Base-by-base conservation (phyloP, 192 early-diverging fungal genomes). In the Linnemannia schmuckeri region DNA sequence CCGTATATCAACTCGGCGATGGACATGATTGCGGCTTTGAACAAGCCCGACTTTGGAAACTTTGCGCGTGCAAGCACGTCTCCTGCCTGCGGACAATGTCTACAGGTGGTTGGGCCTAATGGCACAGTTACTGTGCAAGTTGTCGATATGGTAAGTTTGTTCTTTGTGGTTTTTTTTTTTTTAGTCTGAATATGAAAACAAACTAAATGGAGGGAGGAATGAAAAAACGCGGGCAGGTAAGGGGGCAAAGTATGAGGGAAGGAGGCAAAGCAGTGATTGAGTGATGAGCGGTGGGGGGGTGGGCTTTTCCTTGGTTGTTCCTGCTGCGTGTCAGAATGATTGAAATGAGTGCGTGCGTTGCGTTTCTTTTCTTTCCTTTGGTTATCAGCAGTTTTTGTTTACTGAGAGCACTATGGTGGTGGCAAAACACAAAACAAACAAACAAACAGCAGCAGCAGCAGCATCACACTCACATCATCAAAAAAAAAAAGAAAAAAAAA, bases 61-160 rank as follows among this genome's bases (percentile, higher is more conserved):
- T 90, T 79, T 76, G 49, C 87, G 1, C 75, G 88, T 66, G 79
- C 88, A 13, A 91, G 85, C 33, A 57, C 88, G 22, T 89, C 88
- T 7, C 90, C 91, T 33, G 90, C 89, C 7, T 93, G 92, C 63
- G 91, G 91, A 78, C 87, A 85, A 57, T 92, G 90, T 76, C 82
- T 93, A 30, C 72, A 78, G 30, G 76, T 93, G 5, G 89, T 81
- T 8, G 92, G 92, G 20, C 89, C 91, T 17, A 82, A 88, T 35
- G 92, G 92, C 38, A 89, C 84, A 7, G 86, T 89, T 41, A 82
- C 90, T 70, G 92, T 89, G 1, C 90, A 89, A 30, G 82, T 93
- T 24, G 88, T 90, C 35, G 92, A 93, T 44, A 91, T 88, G 90
- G 92, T 93, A 90, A 24, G 33, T 18, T n/a, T 35, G 10, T 35